Evolutionary conservation across 805 yeast genomes (phyloP), one percentile per base, ranked within the genome.

Genomic region (Wickerhamomyces bovis): DNA sequence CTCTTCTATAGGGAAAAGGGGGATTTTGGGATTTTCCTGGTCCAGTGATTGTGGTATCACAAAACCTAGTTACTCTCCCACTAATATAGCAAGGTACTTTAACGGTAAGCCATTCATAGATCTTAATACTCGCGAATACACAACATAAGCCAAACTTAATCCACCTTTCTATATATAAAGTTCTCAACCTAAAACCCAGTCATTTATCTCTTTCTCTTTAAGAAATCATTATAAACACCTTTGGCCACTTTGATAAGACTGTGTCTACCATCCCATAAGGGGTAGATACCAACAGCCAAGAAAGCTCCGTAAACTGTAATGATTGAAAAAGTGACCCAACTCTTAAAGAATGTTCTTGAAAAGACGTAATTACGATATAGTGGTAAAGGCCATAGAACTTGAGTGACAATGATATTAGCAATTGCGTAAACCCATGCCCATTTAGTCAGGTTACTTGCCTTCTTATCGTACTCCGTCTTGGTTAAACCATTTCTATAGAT

Each of bases 291-390:
- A 38, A 68, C 61, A 15, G 61, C 49, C 15, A 67, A 36, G 12
- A 67, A 52, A 0, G 76, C 65, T 38, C 61, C 51, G 49, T 69
- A 71, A 13, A 67, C 61, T 75, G 75, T 71, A 15, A 71, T 48
- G 39, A 70, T 54, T 7, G 66, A 58, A 25, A 72, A 69, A 13
- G 66, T 63, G 25, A 66, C 63, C 53, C 64, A 71, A 3, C 75
- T 74, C 30, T 58, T 55, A 51, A 68, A 71, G 48, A 66, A 71
- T 5, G 62, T 47, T 42, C 58, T 63, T 21, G 64, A 51, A 58
- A 70, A 72, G 25, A 70, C 63, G 55, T 65, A 72, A n/a, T 72
- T 66, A 38, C 71, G 64, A 52, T 70, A 71, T 21, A 71, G 55
- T 20, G 75, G 73, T 5, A 28, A 13, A 35, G 76, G 75, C 68